Base-by-base conservation (phyloP, 306 rosid species). In the Fragaria iinumae region DNA sequence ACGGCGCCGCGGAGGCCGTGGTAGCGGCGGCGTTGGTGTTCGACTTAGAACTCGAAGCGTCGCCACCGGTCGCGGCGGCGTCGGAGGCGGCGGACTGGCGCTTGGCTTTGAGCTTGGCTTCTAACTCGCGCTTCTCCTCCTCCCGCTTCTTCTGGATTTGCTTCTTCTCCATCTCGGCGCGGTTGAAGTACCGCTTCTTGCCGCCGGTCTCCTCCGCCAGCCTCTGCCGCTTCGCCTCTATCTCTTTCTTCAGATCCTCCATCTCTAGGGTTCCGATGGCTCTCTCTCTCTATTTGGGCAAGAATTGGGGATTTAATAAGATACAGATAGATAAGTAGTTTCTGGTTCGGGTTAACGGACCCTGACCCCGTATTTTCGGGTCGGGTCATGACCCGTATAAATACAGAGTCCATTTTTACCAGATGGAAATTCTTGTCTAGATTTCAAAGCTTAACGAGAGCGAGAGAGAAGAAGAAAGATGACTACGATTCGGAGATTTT, bases 401-500 rank as follows among this genome's bases (percentile, higher is more conserved):
- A 7, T 55, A 2, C 21, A 55, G 12, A 20, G 27, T 20, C 8
- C 4, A 0, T 6, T 55, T 11, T 60, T 25, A 21, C 64, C 32
- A 57, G 64, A 11, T n/a, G n/a, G 45, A 41, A 41, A 41, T 8
- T 41, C 11, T 41, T 8, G 45, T 41, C 60, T 18, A 29, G 45
- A 11, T 27, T 36, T 60, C 18, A 11, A 53, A 38, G 36, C 34
- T 27, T 5, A 41, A 43, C 4, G 60, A 25, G 80, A 6, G n/a
- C 10, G 53, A 52, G 56, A 12, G 23, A 60, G 56, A 59, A 50
- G 75, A 64, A 36, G 69, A 36, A 18, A 11, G 11, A 92, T 96
- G 99, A 96, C 99, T 45, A 91, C 99, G 66, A 87, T 96, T 25
- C 91, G 98, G 73, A 88, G 98, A 78, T 96, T 96, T 80, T 87